These are phyloP conservation scores for Elsinoe australis DNA, from an alignment of 2,329 filamentous ascomycete genomes.

Conservation along the genomic window DNA sequence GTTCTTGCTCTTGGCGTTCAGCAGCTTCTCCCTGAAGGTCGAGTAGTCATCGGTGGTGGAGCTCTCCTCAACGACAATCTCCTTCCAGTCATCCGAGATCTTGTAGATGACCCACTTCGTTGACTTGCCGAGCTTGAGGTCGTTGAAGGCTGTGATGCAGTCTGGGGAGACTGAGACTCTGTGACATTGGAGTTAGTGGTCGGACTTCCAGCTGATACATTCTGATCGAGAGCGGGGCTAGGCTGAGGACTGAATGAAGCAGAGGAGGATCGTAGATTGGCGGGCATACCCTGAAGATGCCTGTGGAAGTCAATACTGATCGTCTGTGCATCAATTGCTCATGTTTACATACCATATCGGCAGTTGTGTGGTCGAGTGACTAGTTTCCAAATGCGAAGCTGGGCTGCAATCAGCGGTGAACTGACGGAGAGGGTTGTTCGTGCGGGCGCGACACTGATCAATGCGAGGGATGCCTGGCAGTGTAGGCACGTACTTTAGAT, in stretches of 20 bases:
- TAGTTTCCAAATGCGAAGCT: constrained; percentile 4
- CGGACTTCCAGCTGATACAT: too few species aligned
- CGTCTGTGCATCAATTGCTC: background rate
- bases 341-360: background rate
- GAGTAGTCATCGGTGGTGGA: constrained; percentile 62
- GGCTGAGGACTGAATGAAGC: too few species aligned
- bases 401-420: constrained; percentile 17
- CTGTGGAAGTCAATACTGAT: constrained; percentile 22
- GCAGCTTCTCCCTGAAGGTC: constrained; percentile 65
- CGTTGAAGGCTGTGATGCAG: constrained; percentile 64
- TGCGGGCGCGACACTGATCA: background rate
- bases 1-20: constrained; percentile 65
- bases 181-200: too few species aligned
- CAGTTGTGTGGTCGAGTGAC: background rate
- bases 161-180: constrained; percentile 67
- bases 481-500: background rate
- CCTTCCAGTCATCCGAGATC: constrained; percentile 72
- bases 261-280: constrained; percentile 17
- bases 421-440: background rate
- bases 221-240: too few species aligned
- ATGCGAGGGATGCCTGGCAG: constrained; percentile 3
- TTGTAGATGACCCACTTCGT: constrained; percentile 81
- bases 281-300: constrained; percentile 39
- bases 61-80: constrained; percentile 72
- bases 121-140: constrained; percentile 74